These are phyloP conservation scores for Rhodotorula mucilaginosa DNA, from an alignment of 1,284 basidiomycete species.

Conservation along the genomic window DNA sequence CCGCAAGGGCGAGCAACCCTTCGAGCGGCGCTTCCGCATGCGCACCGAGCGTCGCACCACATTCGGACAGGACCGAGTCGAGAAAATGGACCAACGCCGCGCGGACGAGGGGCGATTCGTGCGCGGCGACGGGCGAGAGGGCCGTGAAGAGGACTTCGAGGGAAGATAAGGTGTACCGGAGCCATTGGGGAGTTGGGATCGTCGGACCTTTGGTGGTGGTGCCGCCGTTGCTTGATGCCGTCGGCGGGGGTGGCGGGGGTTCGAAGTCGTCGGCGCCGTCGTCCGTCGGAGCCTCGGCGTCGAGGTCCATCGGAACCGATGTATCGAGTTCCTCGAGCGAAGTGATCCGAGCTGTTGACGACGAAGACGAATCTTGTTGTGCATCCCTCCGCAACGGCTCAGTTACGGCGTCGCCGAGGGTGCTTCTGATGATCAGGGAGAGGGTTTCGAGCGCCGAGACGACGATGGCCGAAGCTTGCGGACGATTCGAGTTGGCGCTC, in stretches of 20 bases:
- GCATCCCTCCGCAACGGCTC: background rate
- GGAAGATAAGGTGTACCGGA: slow-evolving; percentile 48
- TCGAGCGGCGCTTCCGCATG: slow-evolving; percentile 55
- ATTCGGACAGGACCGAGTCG: slow-evolving; percentile 56
- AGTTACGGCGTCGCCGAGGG: slow-evolving; percentile 20
- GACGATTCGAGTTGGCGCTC: slow-evolving; percentile 11
- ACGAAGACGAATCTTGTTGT: rapidly evolving
- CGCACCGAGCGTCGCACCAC: slow-evolving; percentile 60
- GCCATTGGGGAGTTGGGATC: slow-evolving; percentile 48
- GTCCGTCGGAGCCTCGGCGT: background rate
- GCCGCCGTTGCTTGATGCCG: background rate
- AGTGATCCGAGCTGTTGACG: background rate
- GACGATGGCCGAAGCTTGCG: slow-evolving; percentile 32
- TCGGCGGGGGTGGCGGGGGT: background rate
- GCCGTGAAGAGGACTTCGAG: slow-evolving; percentile 47
- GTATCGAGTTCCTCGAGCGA: slow-evolving; percentile 34
- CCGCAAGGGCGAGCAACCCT: slow-evolving; percentile 63
- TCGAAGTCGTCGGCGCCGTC: background rate
- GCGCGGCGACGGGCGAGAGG: slow-evolving; percentile 50
- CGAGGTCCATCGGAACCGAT: slow-evolving; percentile 1
- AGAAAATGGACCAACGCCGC: slow-evolving; percentile 60
- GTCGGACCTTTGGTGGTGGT: slow-evolving; percentile 8
- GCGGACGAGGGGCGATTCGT: slow-evolving; percentile 64
- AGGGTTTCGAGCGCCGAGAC: slow-evolving; percentile 49
- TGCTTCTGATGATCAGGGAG: slow-evolving; percentile 43